Evolutionary conservation across 2,329 filamentous ascomycete species (phyloP).

Genomic region (Hypoxylon sp.): DNA sequence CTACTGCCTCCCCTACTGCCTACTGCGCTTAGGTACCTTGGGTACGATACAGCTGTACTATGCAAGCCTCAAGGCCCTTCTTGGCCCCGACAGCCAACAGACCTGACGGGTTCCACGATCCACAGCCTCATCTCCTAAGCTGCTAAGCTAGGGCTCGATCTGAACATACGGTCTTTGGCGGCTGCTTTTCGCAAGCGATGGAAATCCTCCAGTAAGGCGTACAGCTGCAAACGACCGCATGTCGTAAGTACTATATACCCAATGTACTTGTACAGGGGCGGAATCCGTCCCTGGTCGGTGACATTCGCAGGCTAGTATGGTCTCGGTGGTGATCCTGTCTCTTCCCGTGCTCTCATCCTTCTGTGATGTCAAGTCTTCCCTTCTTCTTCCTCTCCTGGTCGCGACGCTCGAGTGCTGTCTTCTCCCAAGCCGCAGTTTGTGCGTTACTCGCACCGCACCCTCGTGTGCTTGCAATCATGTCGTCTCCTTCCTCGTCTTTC

Average conservation of each 20-base stretch:
- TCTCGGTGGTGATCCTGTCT: constrained; percentile 4
- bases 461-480: constrained; percentile 32
- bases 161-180: constrained; percentile 14
- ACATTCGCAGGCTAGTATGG: constrained; percentile 8
- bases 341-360: constrained; percentile 15
- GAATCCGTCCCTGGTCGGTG: constrained; percentile 15
- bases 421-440: constrained; percentile 19
- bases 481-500: constrained; percentile 19
- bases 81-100: neutral
- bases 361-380: constrained; percentile 20
- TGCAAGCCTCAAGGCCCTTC: too few species aligned
- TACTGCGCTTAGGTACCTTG: too few species aligned
- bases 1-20: too few species aligned
- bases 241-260: too few species aligned
- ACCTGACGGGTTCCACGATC: constrained; percentile 25
- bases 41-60: too few species aligned
- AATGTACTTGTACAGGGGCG: constrained; percentile 23
- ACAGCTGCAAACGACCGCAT: constrained; percentile 12
- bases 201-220: constrained; percentile 12
- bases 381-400: constrained; percentile 12
- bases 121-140: constrained; percentile 30
- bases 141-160: neutral
- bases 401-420: constrained; percentile 18
- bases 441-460: constrained; percentile 11
- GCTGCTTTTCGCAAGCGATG: constrained; percentile 18